Conservation (phyloP, 202 grass and related monocot genomes). For the Setaria viridis region DNA sequence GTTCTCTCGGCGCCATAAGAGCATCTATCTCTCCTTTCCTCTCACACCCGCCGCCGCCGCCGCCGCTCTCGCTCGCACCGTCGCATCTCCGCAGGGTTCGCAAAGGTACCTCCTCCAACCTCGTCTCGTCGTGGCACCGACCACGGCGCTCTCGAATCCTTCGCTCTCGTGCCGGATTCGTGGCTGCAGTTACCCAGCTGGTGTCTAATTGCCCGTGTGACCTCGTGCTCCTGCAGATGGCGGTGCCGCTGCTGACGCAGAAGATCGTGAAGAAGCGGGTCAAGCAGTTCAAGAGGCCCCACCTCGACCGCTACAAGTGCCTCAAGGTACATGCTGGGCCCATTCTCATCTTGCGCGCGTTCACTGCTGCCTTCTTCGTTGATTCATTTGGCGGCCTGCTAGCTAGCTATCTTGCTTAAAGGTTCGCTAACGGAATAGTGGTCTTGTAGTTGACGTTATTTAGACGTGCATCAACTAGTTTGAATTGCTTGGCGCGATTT, state of each 20-base stretch:
- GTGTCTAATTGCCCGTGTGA: not conserved
- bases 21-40: not conserved
- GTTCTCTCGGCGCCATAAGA: slow-evolving; percentile 43
- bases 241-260: slow-evolving; percentile 68
- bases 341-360: not conserved
- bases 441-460: not conserved
- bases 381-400: no score
- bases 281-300: slow-evolving; percentile 88
- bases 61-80: slow-evolving; percentile 1
- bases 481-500: not conserved
- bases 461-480: not conserved
- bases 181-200: not conserved
- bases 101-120: not conserved
- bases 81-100: slow-evolving; percentile 32
- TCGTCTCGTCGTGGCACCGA: not conserved
- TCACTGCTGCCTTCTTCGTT: not conserved
- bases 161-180: not conserved
- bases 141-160: not conserved
- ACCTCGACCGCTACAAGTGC: slow-evolving; percentile 79
- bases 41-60: not conserved
- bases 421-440: not conserved
- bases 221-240: slow-evolving; percentile 25
- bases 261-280: slow-evolving; percentile 91
- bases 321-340: slow-evolving; percentile 58
- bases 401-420: not conserved